Base-by-base conservation (phyloP, 371 early-diverging fungal genomes). In the Mortierella sp. region DNA sequence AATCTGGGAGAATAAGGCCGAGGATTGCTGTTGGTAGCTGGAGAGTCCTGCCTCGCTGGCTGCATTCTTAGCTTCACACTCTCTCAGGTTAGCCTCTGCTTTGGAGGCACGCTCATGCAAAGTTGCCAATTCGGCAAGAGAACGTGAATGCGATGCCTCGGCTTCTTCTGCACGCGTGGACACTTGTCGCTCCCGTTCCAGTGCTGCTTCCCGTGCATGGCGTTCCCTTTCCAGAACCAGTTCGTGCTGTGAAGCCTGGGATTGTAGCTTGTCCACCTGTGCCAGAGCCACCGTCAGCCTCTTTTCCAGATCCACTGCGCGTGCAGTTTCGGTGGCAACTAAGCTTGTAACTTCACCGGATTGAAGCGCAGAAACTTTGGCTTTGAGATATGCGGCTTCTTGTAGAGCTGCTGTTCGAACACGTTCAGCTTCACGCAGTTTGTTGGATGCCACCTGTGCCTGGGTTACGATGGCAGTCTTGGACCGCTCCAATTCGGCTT, bases 361-460 rank as follows among this genome's bases (percentile, higher is more conserved):
- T 59, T 56, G 69, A 54, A 54, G 80, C 13, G 70, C 84, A 54
- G 31, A 71, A 46, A 59, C 77, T 77, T 87, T 87, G 22, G 83
- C 80, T 54, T 86, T 86, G 54, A 86, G 81, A 29, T 87, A 87
- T 5, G 84, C 87, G 16, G 87, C 84, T 54, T 87, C 88, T 54
- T 87, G 86, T 12, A 87, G 63, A 0, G 88, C 88, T 22, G 85
- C 82, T 0, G 84, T 83, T 6, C 86, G 79, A 59, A 85, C 74
- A 14, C 82, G 78, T 52, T 87, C 88, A 8, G 86, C 84, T 28
- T 86, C 83, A 6, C 59, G 54, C 7, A 86, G 68, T 45, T 82
- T 83, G 53, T 83, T 79, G 12, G 86, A 85, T 34, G 86, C 83
- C 0, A 60, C 46, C 48, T 77, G 77, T 0, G 77, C 77, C 29